A percentile compares a stretch with the other conserved stretches of the same genome.
phyloP scores from a whole-genome alignment of 1,139 yeast species.

The Pneumocystis carinii region DNA sequence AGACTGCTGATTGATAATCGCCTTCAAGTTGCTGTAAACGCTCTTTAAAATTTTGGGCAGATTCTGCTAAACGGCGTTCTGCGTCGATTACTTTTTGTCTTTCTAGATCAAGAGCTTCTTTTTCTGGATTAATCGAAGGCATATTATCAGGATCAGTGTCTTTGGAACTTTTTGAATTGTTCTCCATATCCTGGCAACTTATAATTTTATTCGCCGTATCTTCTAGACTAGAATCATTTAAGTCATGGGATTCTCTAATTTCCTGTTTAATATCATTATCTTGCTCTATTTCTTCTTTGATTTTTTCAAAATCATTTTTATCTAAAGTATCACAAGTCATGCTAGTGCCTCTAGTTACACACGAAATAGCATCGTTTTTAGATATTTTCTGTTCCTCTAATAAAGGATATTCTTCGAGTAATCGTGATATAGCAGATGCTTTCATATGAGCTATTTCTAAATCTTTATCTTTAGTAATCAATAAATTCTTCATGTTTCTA shows the following conservation, averaged over 20 bases:
- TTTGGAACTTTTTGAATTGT: background rate
- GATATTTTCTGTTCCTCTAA: background rate
- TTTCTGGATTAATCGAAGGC: background rate
- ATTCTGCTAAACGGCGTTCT: slow-evolving; percentile 10
- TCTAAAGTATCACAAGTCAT: background rate
- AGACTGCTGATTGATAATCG: slow-evolving; percentile 13
- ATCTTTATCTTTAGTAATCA: slow-evolving; percentile 1
- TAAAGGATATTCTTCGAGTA: background rate
- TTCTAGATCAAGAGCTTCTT: slow-evolving; percentile 1
- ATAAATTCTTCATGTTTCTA: background rate
- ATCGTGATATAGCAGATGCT: slow-evolving; percentile 3
- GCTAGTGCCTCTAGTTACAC: background rate
- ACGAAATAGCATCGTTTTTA: background rate
- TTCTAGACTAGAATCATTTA: background rate
- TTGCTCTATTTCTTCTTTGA: background rate
- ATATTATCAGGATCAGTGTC: background rate
- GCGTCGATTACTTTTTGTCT: slow-evolving; percentile 10
- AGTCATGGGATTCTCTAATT: background rate
- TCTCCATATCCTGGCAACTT: background rate
- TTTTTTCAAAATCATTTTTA: background rate
- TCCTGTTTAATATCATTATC: background rate
- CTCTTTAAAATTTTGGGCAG: slow-evolving; percentile 9
- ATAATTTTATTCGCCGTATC: background rate
- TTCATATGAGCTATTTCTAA: slow-evolving; percentile 8
- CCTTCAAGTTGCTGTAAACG: slow-evolving; percentile 13